Base-by-base conservation (phyloP, 2,329 filamentous ascomycete species). In the Hymenoscyphus infarciens region DNA sequence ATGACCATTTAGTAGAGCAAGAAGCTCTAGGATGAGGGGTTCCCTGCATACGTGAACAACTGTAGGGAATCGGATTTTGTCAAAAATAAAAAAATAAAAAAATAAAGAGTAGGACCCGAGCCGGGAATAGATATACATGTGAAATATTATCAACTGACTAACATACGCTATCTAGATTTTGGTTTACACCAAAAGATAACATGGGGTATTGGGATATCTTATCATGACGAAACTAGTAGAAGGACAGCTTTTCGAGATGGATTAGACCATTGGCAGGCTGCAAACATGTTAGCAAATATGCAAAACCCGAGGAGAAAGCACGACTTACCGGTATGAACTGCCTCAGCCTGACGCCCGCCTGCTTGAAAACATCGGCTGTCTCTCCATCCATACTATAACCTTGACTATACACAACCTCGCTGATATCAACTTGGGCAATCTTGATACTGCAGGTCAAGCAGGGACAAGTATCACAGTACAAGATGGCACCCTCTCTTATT, bases 371-470 rank as follows among this genome's bases (percentile, higher is more conserved):
- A 59, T 85, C 84, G 8, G 93, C 92, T 42, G 92, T 90, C 75
- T 91, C 86, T 49, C 81, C 84, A 73, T 99, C 95, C 89, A 99
- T 97, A 74, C 94, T 94, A 75, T 99, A 99, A 29, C 90, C 87
- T 74, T 96, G 89, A 68, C 87, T 93, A 72, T 97, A 99, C 15
- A 99, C 93, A 15, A 99, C 95, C 80, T 99, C 95, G 52, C 85
- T 87, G 68, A 99, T 97, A 19, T 95, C 95, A 7, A 98, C 92
- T 78, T 99, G 95, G 25, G 92, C 91, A 72, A 99, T 98, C 80
- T 99, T 99, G 80, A 99, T 96, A 72, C 92, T 97, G 77, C 95
- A 99, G 2, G 95, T 99, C 75, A 99, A 80, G 75, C 95, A 99
- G 3, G 95, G 95, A 76, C 95, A 99, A 69, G 93, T 97, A 74